Percentiles rank a stretch among this genome's conserved stretches.
phyloP scores from a whole-genome alignment of 108 stramenopile genomes.

The Cylindrotheca fusiformis region DNA sequence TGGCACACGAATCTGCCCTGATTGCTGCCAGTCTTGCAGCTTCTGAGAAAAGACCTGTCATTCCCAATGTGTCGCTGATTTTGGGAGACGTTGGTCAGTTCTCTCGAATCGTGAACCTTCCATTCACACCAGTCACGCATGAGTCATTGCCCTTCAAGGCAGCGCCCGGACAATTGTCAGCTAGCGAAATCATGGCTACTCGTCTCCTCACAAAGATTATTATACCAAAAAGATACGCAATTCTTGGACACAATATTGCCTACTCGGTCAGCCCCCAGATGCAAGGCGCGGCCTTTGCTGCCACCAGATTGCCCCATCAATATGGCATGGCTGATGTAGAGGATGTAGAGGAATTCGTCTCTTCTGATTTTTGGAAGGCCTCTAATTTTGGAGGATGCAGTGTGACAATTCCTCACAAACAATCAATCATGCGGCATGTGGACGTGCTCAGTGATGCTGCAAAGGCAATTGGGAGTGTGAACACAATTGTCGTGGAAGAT shows the following conservation, averaged over 20 bases:
- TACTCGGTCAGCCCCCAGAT: conserved; percentile 95
- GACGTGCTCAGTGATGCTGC: conserved; percentile 93
- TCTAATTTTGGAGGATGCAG: conserved; percentile 84
- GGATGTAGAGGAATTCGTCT: conserved; percentile 82
- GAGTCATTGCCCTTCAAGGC: conserved; percentile 88
- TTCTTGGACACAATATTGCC: conserved; percentile 93
- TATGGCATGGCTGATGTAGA: conserved; percentile 83
- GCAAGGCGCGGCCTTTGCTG: conserved; percentile 93
- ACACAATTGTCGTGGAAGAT: conserved; percentile 86
- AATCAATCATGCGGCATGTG: conserved; percentile 87
- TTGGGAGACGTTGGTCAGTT: conserved; percentile 83
- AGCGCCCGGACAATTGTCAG: conserved; percentile 96
- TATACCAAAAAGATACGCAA: conserved; percentile 70
- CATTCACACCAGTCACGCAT: conserved; percentile 95
- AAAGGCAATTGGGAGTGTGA: conserved; percentile 95
- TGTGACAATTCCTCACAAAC: conserved; percentile 99
- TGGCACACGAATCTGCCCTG: conserved; percentile 78
- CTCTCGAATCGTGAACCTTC: conserved; percentile 90
- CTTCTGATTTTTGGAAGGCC: conserved; percentile 78
- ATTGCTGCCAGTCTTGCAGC: conserved; percentile 37
- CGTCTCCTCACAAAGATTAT: conserved; percentile 79
- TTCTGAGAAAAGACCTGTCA: conserved; percentile 58
- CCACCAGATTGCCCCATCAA: conserved; percentile 76
- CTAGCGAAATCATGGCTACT: conserved; percentile 88
- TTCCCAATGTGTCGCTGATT: conserved; percentile 88